phyloP scores from a whole-genome alignment of 495 filamentous ascomycete species.

The Parmelia sp. region DNA sequence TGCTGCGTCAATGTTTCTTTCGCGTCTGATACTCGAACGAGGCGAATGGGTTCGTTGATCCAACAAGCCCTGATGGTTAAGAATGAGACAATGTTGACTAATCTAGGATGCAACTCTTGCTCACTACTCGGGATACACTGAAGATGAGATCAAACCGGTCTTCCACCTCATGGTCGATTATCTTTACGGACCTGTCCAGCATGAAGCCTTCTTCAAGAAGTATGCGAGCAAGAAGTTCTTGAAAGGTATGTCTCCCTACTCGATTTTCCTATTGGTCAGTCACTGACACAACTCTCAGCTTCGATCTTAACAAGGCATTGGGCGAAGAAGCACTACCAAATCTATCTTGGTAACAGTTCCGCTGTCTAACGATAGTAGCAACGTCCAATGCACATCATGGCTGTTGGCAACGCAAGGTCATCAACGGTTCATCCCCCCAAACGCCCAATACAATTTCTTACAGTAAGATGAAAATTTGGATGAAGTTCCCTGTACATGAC shows the following conservation, averaged over 20 bases:
- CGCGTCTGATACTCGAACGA: slow-evolving; percentile 79
- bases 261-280: neutral
- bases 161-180: slow-evolving; percentile 95
- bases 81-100: slow-evolving; percentile 24
- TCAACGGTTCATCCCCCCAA: neutral
- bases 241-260: slow-evolving; percentile 58
- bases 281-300: slow-evolving; percentile 48
- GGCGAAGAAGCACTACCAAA: slow-evolving; percentile 67
- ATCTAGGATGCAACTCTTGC: slow-evolving; percentile 74
- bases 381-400: slow-evolving; percentile 9
- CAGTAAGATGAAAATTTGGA: slow-evolving; percentile 12
- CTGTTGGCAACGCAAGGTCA: neutral
- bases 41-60: slow-evolving; percentile 73
- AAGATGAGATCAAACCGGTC: slow-evolving; percentile 87
- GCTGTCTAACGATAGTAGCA: neutral
- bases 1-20: slow-evolving; percentile 90
- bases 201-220: slow-evolving; percentile 99
- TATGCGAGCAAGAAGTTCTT: slow-evolving; percentile 98
- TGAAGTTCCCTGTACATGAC: slow-evolving; percentile 15
- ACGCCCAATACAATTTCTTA: neutral
- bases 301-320: slow-evolving; percentile 87
- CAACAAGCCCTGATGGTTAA: neutral
- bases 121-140: slow-evolving; percentile 88
- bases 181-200: slow-evolving; percentile 74
- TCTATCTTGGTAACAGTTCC: slow-evolving; percentile 29